phyloP scores from a whole-genome alignment of 2,329 filamentous ascomycete species.

The Verticillium dahliae region DNA sequence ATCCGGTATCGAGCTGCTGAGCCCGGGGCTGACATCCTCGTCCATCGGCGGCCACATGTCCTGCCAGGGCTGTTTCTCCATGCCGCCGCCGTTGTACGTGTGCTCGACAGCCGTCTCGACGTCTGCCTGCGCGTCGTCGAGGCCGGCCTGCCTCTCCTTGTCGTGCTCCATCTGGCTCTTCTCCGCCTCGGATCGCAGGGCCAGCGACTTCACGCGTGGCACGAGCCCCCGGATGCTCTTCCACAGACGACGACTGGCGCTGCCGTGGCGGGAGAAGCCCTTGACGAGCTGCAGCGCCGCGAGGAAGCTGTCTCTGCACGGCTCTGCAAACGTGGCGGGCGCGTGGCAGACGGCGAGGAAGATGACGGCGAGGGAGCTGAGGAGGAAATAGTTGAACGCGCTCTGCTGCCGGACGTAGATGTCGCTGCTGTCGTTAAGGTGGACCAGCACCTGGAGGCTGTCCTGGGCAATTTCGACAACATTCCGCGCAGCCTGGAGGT shows the following conservation, averaged over 20 bases:
- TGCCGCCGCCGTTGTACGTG: neutral
- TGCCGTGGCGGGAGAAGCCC: constrained; percentile 23
- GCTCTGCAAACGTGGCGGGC: constrained; percentile 30
- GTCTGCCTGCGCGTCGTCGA: constrained; percentile 6
- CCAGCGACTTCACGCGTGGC: constrained; percentile 21
- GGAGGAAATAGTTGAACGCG: constrained; percentile 33
- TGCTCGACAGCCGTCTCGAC: constrained; percentile 1
- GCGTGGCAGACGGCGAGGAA: constrained; percentile 38
- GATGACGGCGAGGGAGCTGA: constrained; percentile 29
- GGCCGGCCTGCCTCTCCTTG: neutral
- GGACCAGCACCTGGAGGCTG: constrained; percentile 26
- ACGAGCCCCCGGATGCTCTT: constrained; percentile 26
- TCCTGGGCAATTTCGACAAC: constrained; percentile 30
- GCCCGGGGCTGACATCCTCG: neutral
- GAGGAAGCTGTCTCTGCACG: constrained; percentile 23
- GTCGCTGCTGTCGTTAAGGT: constrained; percentile 25
- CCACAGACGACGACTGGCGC: constrained; percentile 25
- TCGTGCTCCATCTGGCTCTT: neutral
- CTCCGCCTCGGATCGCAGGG: constrained; percentile 12
- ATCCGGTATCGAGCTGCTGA: constrained; percentile 17
- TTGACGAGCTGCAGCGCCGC: constrained; percentile 24
- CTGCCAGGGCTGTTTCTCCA: neutral
- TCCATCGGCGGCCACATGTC: neutral
- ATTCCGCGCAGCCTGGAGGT: constrained; percentile 24
- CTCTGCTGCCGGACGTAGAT: constrained; percentile 30